Percentiles rank a stretch among this genome's conserved stretches.
These are phyloP conservation scores for Alloascoidea africana DNA, from an alignment of 805 yeast genomes.

Conservation along the genomic window DNA sequence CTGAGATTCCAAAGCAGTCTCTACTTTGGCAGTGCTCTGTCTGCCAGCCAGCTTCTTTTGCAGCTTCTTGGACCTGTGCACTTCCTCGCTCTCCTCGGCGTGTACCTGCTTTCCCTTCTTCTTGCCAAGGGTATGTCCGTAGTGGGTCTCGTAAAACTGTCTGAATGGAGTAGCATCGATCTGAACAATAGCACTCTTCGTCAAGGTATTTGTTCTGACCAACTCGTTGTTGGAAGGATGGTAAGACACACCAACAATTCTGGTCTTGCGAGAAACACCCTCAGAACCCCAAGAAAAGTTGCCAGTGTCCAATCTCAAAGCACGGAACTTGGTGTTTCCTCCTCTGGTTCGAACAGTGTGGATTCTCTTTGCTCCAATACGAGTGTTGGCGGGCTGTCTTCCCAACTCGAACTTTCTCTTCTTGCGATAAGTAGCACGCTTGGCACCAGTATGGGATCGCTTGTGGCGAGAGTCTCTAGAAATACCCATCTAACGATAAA, in stretches of 20 bases:
- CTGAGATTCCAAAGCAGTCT: constrained; percentile 86
- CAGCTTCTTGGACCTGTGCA: constrained; percentile 58
- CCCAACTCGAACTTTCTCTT: constrained; percentile 99
- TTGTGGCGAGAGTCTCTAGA: constrained; percentile 99
- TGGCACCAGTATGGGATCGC: constrained; percentile 99
- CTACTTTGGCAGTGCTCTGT: constrained; percentile 72
- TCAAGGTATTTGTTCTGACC: constrained; percentile 98
- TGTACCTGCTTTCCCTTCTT: constrained; percentile 27
- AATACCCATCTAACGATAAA: constrained; percentile 99
- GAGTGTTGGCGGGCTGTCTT: constrained; percentile 99
- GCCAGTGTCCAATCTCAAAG: constrained; percentile 97
- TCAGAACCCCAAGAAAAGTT: constrained; percentile 99
- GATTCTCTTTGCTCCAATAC: constrained; percentile 97
- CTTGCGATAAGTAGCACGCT: constrained; percentile 99
- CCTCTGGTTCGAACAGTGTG: constrained; percentile 99
- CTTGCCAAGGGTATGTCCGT: constrained; percentile 90
- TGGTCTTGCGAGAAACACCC: constrained; percentile 97
- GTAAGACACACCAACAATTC: constrained; percentile 95
- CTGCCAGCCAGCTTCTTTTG: constrained; percentile 92
- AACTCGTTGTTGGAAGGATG: constrained; percentile 99
- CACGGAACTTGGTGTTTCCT: constrained; percentile 99
- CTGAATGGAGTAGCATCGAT: constrained; percentile 99
- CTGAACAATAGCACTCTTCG: constrained; percentile 98
- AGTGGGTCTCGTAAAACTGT: constrained; percentile 98
- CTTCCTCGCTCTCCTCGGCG: constrained; percentile 22